phyloP scores from a whole-genome alignment of 2,329 filamentous ascomycete species.

The Microdochium bolleyi region DNA sequence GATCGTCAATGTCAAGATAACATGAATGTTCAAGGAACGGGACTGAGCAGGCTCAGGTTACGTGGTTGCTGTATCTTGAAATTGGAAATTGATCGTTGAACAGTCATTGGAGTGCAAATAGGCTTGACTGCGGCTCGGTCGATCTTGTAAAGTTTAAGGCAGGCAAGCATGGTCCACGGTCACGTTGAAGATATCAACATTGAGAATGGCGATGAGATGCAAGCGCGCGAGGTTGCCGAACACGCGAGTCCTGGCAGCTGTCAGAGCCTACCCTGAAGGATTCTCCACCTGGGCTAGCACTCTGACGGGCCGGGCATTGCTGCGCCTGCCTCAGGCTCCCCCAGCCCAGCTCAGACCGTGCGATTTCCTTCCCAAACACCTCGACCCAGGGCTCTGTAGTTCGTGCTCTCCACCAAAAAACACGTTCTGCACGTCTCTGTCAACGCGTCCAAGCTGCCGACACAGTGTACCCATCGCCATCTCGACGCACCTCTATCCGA shows the following conservation, averaged over 20 bases:
- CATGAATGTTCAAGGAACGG: background rate
- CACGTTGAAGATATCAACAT: no score
- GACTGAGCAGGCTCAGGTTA: background rate
- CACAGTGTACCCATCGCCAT: background rate
- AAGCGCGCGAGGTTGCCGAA: no score
- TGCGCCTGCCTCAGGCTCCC: background rate
- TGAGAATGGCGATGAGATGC: no score
- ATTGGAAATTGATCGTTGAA: no score
- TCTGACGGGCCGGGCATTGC: background rate
- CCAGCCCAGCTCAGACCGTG: background rate
- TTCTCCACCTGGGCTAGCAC: no score
- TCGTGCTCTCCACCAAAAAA: slow-evolving; percentile 1
- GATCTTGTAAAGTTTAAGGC: no score
- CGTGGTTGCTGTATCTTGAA: no score
- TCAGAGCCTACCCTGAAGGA: no score
- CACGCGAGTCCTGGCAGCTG: no score
- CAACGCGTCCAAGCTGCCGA: background rate
- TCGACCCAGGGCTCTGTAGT: background rate
- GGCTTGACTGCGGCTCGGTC: no score
- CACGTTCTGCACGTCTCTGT: background rate
- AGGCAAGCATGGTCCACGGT: no score
- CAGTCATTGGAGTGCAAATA: no score
- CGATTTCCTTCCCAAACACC: background rate
- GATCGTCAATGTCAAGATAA: background rate
- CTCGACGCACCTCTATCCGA: background rate